Base-by-base conservation (phyloP, 1,284 basidiomycete genomes). In the Ganoderma meredithae region DNA sequence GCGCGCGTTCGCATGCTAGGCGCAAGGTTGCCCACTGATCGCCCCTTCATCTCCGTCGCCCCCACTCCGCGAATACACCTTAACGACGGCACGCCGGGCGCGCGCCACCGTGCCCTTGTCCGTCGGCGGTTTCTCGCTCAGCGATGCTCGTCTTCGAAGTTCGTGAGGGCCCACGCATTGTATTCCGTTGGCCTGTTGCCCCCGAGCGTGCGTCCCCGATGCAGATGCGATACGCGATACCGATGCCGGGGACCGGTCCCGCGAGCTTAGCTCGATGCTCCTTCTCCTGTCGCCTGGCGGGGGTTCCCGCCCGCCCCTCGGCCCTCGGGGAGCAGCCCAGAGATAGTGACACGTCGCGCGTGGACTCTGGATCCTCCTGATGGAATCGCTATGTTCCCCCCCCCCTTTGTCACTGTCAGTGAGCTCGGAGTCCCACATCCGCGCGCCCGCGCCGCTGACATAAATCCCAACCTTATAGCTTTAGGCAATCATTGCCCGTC, bases 361-460 rank as follows among this genome's bases (percentile, higher is more conserved):
- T 31, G 31, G 31, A 31, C 31, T 31, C 31, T 7, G 44, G 33
- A 63, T 25, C 22, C 62, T 25, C 61, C 69, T 72, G 71, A 72
- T 71, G 71, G 71, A 70, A 72, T 53, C 25, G 52, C 31, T 68
- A 66, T 66, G 66, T 72, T 53, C 55, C 53, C 55, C 27, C 27
- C 12, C n/a, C 31, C 52, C 44, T 19, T n/a, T n/a, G 36, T 39
- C 9, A 8, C 44, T n/a, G 36, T 39, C 9, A 22, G 7, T 47
- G 7, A 19, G n/a, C 44, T 47, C 36, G 10, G 44, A 47, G 25
- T 31, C 47, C 47, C 25, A 55, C 61, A 67, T 8, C 1, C 66
- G 68, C 69, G 69, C 71, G 69, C 66, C 49, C 66, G 69, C 68
- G 12, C n/a, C 68, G 71, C 71, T 72, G 71, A 72, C 71, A 69